A percentile compares a stretch with the other conserved stretches of the same genome.
These are phyloP conservation scores for Entomortierella lignicola DNA, from an alignment of 192 early-diverging fungal species.

Conservation along the genomic window DNA sequence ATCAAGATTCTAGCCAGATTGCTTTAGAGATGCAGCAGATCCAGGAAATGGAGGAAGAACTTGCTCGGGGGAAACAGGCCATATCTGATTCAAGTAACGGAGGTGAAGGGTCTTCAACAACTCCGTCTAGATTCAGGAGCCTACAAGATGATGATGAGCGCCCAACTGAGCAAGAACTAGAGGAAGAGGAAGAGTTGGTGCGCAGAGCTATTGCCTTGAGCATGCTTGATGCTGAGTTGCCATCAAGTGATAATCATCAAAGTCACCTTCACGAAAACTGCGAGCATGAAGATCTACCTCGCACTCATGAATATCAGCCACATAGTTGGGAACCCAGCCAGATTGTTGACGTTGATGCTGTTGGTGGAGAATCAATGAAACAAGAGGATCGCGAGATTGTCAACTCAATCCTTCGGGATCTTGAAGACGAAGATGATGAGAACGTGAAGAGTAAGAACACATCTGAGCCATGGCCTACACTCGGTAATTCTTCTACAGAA, in stretches of 20 bases:
- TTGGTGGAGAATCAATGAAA: neutral
- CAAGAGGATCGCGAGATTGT: constrained; percentile 38
- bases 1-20: constrained; percentile 10
- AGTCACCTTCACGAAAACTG: neutral
- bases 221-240: constrained; percentile 20
- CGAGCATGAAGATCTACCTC: neutral
- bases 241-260: neutral
- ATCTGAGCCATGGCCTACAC: constrained; percentile 22
- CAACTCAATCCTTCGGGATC: constrained; percentile 27
- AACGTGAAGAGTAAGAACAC: too few species aligned
- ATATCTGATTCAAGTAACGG: constrained; percentile 2
- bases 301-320: neutral
- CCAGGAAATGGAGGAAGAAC: constrained; percentile 21
- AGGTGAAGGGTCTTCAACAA: constrained; percentile 18
- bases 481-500: neutral
- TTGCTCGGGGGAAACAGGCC: neutral
- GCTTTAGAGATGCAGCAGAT: constrained; percentile 30
- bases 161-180: constrained; percentile 25
- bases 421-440: constrained; percentile 7
- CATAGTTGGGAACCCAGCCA: constrained; percentile 19
- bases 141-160: constrained; percentile 4
- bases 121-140: neutral
- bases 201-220: constrained; percentile 42
- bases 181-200: constrained; percentile 47
- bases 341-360: constrained; percentile 31